Evolutionary conservation across 2,329 filamentous ascomycete species (phyloP).

Genomic region (Fusarium cyanostomum): DNA sequence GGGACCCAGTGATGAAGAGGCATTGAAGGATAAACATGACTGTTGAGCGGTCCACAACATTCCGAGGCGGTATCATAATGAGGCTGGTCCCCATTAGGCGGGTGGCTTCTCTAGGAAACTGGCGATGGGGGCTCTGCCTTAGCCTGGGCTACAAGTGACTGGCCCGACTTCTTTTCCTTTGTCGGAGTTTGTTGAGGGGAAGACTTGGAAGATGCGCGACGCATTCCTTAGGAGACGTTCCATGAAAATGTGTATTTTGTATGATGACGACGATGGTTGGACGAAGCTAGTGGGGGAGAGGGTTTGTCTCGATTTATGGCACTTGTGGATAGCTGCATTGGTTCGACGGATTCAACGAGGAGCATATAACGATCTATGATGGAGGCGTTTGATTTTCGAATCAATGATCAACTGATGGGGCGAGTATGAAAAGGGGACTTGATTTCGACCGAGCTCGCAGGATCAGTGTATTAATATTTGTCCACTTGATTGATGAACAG

Average conservation of each 20-base stretch:
- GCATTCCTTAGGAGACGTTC: constrained; percentile 4
- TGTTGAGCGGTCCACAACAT: constrained; percentile 10
- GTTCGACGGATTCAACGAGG: constrained; percentile 6
- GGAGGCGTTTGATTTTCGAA: constrained; percentile 23
- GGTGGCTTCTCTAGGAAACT: neutral
- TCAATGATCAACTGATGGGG: constrained; percentile 16
- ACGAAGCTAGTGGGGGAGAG: constrained; percentile 6
- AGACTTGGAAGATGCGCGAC: constrained; percentile 3
- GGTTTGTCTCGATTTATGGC: constrained; percentile 11
- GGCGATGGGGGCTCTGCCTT: neutral
- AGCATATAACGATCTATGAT: constrained; percentile 33
- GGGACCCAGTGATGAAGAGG: constrained; percentile 47
- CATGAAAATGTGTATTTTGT: constrained; percentile 4
- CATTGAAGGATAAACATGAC: constrained; percentile 25
- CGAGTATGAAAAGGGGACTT: constrained; percentile 8
- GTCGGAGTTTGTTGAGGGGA: neutral
- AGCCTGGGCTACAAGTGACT: neutral
- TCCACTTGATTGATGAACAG: constrained; percentile 28
- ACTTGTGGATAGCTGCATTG: constrained; percentile 13
- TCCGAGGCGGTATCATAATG: constrained; percentile 12
- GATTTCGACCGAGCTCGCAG: constrained; percentile 21
- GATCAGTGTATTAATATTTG: constrained; percentile 35
- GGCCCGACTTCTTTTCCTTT: neutral
- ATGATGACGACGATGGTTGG: constrained; percentile 3
- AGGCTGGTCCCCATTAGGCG: constrained; percentile 20